Evolutionary conservation across 2,329 filamentous ascomycete species (phyloP), one percentile per base, ranked within the genome.

Genomic region (Aspergillus brasiliensis): DNA sequence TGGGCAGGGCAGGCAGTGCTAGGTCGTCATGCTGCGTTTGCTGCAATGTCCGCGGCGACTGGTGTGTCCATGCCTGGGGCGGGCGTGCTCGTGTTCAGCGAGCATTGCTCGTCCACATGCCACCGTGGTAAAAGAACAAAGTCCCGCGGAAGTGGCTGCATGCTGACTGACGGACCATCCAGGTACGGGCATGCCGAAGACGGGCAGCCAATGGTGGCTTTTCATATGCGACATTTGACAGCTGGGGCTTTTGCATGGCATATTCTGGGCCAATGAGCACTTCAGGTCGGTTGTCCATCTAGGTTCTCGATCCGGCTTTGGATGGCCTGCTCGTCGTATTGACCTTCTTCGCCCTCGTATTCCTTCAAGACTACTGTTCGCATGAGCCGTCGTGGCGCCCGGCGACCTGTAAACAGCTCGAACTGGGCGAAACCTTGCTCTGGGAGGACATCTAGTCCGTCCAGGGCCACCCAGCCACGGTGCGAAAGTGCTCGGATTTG

Each of bases 341-440:
- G 69, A 19, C 68, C 73, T 47, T 76, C 74, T 21, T 75, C 73
- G 8, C 67, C 69, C 58, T 69, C 66, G 54, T 76, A 76, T 47
- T 75, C 72, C 51, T 74, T 68, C 8, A 75, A 64, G 3, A 76
- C 71, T 44, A 75, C 69, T 15, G 67, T 72, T 19, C 74, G 70
- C 75, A 77, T 77, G 11, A 77, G 52, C 19, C 74, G 70, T 11
- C 74, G 69, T 4, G 75, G 75, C 15, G 75, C 74, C n/a, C 73
- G 73, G 10, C 73, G 72, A 8, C 75, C 73, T 1, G 75, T 77
- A 48, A 77, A 75, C 2, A 77, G 63, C 51, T 77, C 75, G 34
- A 77, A 77, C 47, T 77, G 75, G 3, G 75, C 75, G 51, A 77
- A 77, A 0, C 75, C 75, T 60, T 77, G 75, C 60, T 77, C 75